Base-by-base conservation (phyloP, 2,329 filamentous ascomycete species). In the Ophiostoma perfectum region DNA sequence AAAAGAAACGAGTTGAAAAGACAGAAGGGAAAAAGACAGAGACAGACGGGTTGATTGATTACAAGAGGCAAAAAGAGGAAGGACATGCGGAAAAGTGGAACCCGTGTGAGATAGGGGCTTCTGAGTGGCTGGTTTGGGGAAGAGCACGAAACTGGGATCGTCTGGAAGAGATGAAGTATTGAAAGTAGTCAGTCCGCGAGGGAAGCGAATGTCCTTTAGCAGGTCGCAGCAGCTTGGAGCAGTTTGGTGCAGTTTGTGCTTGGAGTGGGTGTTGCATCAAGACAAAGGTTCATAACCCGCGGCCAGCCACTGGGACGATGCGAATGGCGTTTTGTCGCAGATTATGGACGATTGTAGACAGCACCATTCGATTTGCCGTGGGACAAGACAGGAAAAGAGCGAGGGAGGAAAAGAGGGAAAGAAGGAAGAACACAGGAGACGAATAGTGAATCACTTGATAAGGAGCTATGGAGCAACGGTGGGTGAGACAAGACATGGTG, bases 111-210 rank as follows among this genome's bases (percentile, higher is more conserved):
- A 63, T 42, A 42, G 60, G 38, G 60, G 38, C 16, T 42, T 42
- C 60, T 63, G 39, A 63, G 60, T 63, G 60, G 60, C 60, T 63
- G 27, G 16, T 42, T 41, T 18, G 60, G 39, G 36, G 60, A 41
- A 39, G 14, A 41, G 38, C 16, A 63, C 60, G 39, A 42, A 42
- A 42, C 39, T 41, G 60, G 14, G 60, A 62, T 62, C 38, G 58
- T 39, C 58, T 39, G 38, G 58, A 7, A 12, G 60, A 60, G 27
- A 60, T 27, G 55, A 27, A 60, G 55, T 14, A 8, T 27, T 27
- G 27, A 27, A 60, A 60, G 27, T 39, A 39, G 5, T 27, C 12
- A 60, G 14, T 18, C 14, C 36, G 38, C 27, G 55, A 18, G 9
- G 55, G 2, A 60, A 27, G 27, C 27, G 27, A 27, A 27, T 27